Base-by-base conservation (phyloP, 495 filamentous ascomycete species). In the Alectoria sarmentosa region DNA sequence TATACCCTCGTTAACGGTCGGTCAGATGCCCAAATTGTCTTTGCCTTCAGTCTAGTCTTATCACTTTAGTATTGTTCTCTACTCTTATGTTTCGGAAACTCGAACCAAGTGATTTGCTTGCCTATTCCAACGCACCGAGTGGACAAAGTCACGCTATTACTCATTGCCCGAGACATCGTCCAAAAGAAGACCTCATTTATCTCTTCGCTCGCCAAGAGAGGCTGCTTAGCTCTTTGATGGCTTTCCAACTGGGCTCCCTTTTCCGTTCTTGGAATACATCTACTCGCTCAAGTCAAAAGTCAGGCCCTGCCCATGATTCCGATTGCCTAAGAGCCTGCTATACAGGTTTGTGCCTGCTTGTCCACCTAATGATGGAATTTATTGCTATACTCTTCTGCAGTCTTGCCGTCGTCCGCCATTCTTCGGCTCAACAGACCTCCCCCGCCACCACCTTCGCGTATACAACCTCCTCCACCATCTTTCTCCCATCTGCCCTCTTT, bases 11-110 rank as follows among this genome's bases (percentile, higher is more conserved):
- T 63, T 63, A 17, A 37, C 52, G 52, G 30, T 34, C 39, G 54
- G 63, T 58, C 34, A 38, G 56, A 69, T 69, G 66, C 46, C 48
- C 64, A 54, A 60, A 60, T 61, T 63, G 60, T 54, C 21, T 30
- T 30, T 55, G 28, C 15, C 5, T 34, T 34, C 17, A 19, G 15
- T 55, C 10, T 55, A 55, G 52, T 21, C 52, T 36, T 21, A 55
- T 55, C 10, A 36, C 17, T 4, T 34, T 55, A 55, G 52, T 55
- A 55, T 55, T 55, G 30, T 55, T 34, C 52, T 55, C 41, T 52
- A 62, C 13, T 62, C 42, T 34, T 11, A 36, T 49, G n/a, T 26
- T 13, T 39, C 6, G 3, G 30, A 26, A 60, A 23, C 15, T 1
- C 23, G 23, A 23, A 37, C 11, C 10, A 32, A 54, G 10, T 32